Evolutionary conservation across 1,139 yeast genomes (phyloP).

Genomic region (Eremothecium cymbalariae): DNA sequence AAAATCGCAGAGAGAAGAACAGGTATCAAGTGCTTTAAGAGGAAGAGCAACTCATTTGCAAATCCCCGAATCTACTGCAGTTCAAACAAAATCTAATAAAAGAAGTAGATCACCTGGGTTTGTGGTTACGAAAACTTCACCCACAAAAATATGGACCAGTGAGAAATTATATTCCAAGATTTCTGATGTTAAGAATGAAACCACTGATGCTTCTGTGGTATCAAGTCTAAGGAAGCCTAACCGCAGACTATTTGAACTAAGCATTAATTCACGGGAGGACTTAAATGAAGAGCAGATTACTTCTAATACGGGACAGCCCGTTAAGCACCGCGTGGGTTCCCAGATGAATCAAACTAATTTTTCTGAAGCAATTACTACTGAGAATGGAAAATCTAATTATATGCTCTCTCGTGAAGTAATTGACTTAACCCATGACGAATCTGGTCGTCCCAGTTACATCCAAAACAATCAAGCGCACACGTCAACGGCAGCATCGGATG

Average conservation of each 20-base stretch:
- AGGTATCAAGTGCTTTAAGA: background rate
- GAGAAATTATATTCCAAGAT: slow-evolving; percentile 6
- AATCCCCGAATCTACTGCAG: background rate
- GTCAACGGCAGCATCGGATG: no score
- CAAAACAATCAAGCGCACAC: no score
- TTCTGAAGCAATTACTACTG: no score
- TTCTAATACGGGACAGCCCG: no score
- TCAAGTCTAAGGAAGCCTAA: slow-evolving; percentile 3
- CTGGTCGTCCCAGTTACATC: no score
- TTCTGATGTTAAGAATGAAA: slow-evolving; percentile 1
- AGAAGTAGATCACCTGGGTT: slow-evolving; percentile 6
- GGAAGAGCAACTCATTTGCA: background rate
- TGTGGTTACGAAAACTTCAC: slow-evolving; percentile 13
- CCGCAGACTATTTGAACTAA: slow-evolving; percentile 8
- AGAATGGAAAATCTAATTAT: no score
- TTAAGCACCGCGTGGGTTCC: no score
- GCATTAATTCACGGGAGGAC: slow-evolving; percentile 11
- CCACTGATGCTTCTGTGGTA: slow-evolving; percentile 1
- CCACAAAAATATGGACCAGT: slow-evolving; percentile 8
- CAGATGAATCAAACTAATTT: no score
- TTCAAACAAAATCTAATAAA: background rate
- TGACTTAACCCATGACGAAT: no score
- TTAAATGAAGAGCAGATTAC: slow-evolving; percentile 2
- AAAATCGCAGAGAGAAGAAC: no score
- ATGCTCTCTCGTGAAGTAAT: no score